These are phyloP conservation scores for Fusarium floridanum DNA, from an alignment of 2,329 filamentous ascomycete species.

Conservation along the genomic window DNA sequence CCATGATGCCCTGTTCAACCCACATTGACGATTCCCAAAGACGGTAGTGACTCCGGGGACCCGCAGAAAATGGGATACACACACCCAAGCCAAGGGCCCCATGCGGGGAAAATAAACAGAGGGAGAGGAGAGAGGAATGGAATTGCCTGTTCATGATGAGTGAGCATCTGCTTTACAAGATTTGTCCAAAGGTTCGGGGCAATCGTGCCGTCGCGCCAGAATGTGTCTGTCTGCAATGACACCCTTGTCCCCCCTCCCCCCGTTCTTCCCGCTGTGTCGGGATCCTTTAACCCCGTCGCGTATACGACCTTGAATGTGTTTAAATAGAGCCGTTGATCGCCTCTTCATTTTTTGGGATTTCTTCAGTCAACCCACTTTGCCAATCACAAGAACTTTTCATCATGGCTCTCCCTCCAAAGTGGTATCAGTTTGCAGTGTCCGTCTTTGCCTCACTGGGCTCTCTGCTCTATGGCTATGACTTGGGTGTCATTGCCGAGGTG, in stretches of 20 bases:
- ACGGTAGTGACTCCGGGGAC: constrained; percentile 14
- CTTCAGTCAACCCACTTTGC: neutral
- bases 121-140: neutral
- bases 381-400: neutral
- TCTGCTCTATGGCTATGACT: constrained; percentile 43
- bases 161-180: neutral
- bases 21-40: constrained; percentile 13
- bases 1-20: neutral
- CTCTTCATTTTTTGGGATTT: neutral
- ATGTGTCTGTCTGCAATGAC: neutral
- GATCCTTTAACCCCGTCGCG: neutral
- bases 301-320: neutral
- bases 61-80: neutral
- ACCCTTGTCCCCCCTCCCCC: neutral
- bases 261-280: neutral
- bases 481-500: constrained; percentile 59
- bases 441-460: constrained; percentile 45
- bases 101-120: constrained; percentile 19
- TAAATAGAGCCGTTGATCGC: neutral
- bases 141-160: constrained; percentile 4
- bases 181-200: neutral
- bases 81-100: neutral
- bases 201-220: neutral
- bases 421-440: constrained; percentile 63
- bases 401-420: constrained; percentile 60